Conservation (phyloP, 176 grass and related monocot species). For the Areca catechu region DNA sequence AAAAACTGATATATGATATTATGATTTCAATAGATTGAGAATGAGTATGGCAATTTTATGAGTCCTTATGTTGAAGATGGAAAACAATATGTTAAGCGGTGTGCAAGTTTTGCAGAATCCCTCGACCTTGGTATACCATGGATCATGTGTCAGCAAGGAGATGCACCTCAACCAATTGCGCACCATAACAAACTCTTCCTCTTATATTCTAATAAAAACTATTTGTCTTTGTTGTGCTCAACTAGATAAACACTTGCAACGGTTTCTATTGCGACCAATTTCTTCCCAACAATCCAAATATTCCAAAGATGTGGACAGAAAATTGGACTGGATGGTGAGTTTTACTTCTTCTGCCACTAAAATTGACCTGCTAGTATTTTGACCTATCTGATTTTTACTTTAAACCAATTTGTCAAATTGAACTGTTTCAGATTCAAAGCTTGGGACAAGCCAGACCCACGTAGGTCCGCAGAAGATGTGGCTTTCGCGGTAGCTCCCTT, state of each 20-base stretch:
- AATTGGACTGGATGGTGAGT: constrained; percentile 82
- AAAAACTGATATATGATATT: not conserved
- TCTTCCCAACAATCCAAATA: constrained; percentile 38
- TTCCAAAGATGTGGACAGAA: constrained; percentile 91
- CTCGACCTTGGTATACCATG: constrained; percentile 34
- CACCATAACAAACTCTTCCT: too few relatives aligned
- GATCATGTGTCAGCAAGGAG: constrained; percentile 61
- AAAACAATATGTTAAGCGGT: constrained; percentile 42
- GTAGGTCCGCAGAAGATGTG: constrained; percentile 43
- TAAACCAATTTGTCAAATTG: too few relatives aligned
- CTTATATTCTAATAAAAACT: too few relatives aligned
- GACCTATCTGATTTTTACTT: not conserved
- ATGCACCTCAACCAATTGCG: constrained; percentile 37
- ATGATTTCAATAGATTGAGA: constrained; percentile 32
- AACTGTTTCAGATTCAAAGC: constrained; percentile 48
- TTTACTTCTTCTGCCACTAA: not conserved
- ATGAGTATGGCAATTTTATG: constrained; percentile 52
- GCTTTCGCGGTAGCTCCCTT: constrained; percentile 65
- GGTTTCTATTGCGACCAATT: constrained; percentile 71
- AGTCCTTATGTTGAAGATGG: constrained; percentile 2
- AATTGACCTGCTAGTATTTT: not conserved
- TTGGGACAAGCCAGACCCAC: constrained; percentile 67
- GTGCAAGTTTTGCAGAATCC: constrained; percentile 32
- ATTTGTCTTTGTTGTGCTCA: not conserved
- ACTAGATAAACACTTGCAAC: constrained; percentile 78